Base-by-base conservation (phyloP, 2,329 filamentous ascomycete species). In the Davidsoniella australis region DNA sequence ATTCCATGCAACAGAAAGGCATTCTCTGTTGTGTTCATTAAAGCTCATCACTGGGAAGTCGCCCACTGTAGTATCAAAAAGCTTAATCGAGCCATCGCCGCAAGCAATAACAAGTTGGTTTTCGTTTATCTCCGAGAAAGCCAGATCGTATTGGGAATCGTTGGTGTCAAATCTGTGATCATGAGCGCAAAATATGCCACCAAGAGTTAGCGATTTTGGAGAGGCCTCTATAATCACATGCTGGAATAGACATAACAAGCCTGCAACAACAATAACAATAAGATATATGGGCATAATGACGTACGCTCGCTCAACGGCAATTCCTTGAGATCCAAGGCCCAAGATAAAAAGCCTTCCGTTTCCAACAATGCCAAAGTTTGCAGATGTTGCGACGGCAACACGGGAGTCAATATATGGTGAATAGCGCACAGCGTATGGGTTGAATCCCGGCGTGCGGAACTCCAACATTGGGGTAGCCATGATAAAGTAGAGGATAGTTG, bases 391-490 rank as follows among this genome's bases (percentile, higher is more conserved):
- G 58, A 95, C 87, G 51, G 89, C 89, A 55, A 98, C 78, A 55
- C 88, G 80, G 56, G 85, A 91, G 68, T 96, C 91, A 69, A 93
- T 94, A 70, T 95, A 98, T 5, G 91, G 91, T 50, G 89, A 96
- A 72, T 96, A 98, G 67, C 95, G 94, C 65, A 95, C 87, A 57
- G 85, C 85, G 67, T 94, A 95, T 59, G 88, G 88, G 65, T 96
- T 94, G 73, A 78, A 96, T 59, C 91, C 91, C 62, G 85, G 75
- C 18, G 91, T 96, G 55, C 85, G 82, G 68, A 85, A 96, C 67
- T 95, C 87, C 58, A 96, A 80, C 87, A 96, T 95, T 60, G 54
- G 47, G 61, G 70, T 68, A 64, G 66, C 65, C 66, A 68, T 68
- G 10, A 10, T 18, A 3, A 24, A 33, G 5, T 9, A 10, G 8